Evolutionary conservation across 2,329 filamentous ascomycete species (phyloP).

Genomic region (Triangularia verruculosa): DNA sequence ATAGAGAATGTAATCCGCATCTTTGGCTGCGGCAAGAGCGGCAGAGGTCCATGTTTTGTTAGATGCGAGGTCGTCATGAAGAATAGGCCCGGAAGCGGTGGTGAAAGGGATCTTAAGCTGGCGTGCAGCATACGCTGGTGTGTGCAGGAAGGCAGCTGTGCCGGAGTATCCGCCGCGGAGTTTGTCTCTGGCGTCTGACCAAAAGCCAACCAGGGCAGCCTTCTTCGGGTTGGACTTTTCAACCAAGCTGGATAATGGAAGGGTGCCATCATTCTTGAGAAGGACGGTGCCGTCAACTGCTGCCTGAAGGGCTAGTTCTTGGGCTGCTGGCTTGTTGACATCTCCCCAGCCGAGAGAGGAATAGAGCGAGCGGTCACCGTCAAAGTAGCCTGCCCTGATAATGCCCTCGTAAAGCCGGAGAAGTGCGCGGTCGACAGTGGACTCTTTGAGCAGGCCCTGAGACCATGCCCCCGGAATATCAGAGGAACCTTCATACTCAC

Average conservation of each 20-base stretch:
- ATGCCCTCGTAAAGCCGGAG: conserved; percentile 53
- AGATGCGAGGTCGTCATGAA: conserved; percentile 23
- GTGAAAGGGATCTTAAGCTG: conserved; percentile 43
- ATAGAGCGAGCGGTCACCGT: conserved; percentile 42
- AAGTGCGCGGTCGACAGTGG: conserved; percentile 41
- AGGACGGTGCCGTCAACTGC: conserved; percentile 46
- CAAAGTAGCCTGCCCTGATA: conserved; percentile 57
- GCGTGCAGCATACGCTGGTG: conserved; percentile 50
- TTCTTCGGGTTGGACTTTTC: conserved; percentile 39
- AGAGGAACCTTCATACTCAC: conserved; percentile 20
- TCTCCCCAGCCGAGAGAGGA: conserved; percentile 51
- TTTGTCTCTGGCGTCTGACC: conserved; percentile 54
- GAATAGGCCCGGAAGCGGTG: conserved; percentile 38
- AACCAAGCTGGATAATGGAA: conserved; percentile 40
- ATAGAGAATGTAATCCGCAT: conserved; percentile 52
- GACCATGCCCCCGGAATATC: conserved; percentile 23
- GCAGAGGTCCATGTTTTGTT: conserved; percentile 34
- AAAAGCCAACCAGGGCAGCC: conserved; percentile 55
- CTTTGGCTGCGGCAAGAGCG: conserved; percentile 40
- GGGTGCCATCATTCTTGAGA: conserved; percentile 52
- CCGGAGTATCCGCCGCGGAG: conserved; percentile 59
- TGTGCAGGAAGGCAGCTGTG: conserved; percentile 51
- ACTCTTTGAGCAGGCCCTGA: conserved; percentile 15
- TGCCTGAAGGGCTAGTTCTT: conserved; percentile 54
- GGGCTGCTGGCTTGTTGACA: conserved; percentile 52